Evolutionary conservation across 192 early-diverging fungal genomes (phyloP).

Genomic region (Podochytrium sp.): DNA sequence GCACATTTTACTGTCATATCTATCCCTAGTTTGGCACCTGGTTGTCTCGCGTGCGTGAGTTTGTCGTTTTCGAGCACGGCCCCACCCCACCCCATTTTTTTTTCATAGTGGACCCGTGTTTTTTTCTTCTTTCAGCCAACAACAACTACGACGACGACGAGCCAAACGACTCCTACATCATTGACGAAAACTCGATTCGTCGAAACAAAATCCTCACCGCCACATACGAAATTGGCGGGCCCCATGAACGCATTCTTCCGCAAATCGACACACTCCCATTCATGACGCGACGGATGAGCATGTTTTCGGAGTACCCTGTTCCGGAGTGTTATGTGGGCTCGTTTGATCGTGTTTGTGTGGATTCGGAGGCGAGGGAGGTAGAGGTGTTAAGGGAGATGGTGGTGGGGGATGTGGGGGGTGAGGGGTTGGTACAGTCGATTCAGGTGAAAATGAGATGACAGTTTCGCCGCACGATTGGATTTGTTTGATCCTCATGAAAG

Average conservation of each 20-base stretch:
- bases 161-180: constrained; percentile 25
- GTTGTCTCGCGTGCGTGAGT: too few species aligned
- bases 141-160: neutral
- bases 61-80: neutral
- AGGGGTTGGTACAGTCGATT: neutral
- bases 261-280: constrained; percentile 22
- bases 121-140: neutral
- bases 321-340: constrained; percentile 4
- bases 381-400: too few species aligned
- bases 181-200: constrained; percentile 49
- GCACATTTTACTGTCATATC: too few species aligned
- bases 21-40: too few species aligned
- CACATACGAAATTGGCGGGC: constrained; percentile 43
- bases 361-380: neutral
- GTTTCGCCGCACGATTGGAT: neutral
- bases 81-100: too few species aligned
- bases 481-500: neutral
- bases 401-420: too few species aligned
- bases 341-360: constrained; percentile 1
- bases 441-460: neutral
- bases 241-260: constrained; percentile 46
- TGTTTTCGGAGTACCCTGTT: constrained; percentile 29
- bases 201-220: constrained; percentile 48
- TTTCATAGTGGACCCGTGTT: too few species aligned
- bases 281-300: neutral